Evolutionary conservation across 257 asterid genomes (phyloP).

Genomic region (Solanum clarkiae): DNA sequence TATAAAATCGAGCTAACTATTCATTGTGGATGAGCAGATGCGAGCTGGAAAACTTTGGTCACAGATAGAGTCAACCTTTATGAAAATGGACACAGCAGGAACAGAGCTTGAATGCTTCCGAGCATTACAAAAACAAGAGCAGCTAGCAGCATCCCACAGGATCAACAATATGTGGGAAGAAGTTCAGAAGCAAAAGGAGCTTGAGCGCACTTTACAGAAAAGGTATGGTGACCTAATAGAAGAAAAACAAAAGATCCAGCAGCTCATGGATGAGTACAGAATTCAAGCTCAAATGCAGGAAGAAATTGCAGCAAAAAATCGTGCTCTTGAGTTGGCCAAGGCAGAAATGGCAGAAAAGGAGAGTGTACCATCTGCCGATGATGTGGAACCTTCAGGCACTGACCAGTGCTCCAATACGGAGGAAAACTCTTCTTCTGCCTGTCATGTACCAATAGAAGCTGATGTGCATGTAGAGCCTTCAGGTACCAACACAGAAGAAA

Average conservation of each 20-base stretch:
- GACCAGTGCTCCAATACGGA: neutral
- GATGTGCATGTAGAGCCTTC: neutral
- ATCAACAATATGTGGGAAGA: conserved; percentile 89
- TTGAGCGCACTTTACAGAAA: conserved; percentile 59
- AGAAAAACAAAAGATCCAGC: conserved; percentile 45
- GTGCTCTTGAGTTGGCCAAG: conserved; percentile 6
- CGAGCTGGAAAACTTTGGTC: conserved; percentile 74
- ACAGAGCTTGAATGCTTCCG: conserved; percentile 85
- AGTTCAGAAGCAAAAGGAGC: conserved; percentile 95
- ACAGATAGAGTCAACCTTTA: conserved; percentile 63
- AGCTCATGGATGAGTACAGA: conserved; percentile 28
- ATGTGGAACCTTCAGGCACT: neutral
- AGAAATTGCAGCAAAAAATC: conserved; percentile 25
- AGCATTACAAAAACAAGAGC: conserved; percentile 80
- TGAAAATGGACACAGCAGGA: conserved; percentile 80
- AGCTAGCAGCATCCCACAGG: conserved; percentile 60
- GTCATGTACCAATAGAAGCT: neutral
- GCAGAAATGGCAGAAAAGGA: conserved; percentile 8
- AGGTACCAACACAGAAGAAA: neutral
- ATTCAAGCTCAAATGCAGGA: conserved; percentile 36
- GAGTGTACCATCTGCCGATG: neutral
- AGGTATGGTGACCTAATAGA: conserved; percentile 52
- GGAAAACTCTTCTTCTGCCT: neutral
- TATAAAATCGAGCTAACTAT: neutral
- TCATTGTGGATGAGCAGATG: conserved; percentile 26